Evolutionary conservation across 495 filamentous ascomycete genomes (phyloP).

Genomic region (Bathelium albidoporum): DNA sequence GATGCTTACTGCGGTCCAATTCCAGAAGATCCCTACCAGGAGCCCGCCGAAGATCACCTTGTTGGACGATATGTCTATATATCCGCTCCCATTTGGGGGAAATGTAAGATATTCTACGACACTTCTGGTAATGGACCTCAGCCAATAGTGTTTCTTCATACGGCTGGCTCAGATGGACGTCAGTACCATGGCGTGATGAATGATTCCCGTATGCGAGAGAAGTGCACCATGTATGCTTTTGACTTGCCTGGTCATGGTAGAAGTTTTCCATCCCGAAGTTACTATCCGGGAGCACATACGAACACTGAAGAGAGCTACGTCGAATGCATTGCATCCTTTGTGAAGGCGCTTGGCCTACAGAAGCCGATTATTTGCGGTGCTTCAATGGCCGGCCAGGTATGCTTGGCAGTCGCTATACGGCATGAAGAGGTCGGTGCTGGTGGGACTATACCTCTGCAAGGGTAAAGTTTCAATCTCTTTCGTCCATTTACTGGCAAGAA

Average conservation of each 20-base stretch:
- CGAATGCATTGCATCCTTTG: constrained; percentile 27
- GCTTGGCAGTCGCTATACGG: constrained; percentile 31
- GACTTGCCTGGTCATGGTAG: constrained; percentile 34
- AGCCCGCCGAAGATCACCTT: constrained; percentile 22
- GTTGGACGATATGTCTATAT: constrained; percentile 32
- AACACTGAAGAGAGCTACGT: constrained; percentile 33
- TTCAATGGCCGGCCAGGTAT: constrained; percentile 35
- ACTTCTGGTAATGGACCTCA: constrained; percentile 27
- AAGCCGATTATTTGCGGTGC: constrained; percentile 35
- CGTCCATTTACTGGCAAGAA: background rate
- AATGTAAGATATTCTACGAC: constrained; percentile 32
- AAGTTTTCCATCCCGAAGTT: constrained; percentile 23
- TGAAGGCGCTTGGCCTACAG: constrained; percentile 25
- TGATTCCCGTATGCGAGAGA: constrained; percentile 22
- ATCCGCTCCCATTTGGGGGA: constrained; percentile 25
- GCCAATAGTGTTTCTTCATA: constrained; percentile 32
- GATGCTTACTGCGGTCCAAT: constrained; percentile 27
- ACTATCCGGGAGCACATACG: constrained; percentile 24
- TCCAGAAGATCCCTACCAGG: constrained; percentile 10
- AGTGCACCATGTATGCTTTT: constrained; percentile 31
- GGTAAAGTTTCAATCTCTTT: background rate
- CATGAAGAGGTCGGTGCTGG: constrained; percentile 30
- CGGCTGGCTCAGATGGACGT: constrained; percentile 29
- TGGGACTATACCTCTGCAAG: constrained; percentile 32
- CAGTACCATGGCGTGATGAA: constrained; percentile 36